These are phyloP conservation scores for Phalaenopsis aphrodite DNA, from an alignment of 106 monocot species.

Conservation along the genomic window DNA sequence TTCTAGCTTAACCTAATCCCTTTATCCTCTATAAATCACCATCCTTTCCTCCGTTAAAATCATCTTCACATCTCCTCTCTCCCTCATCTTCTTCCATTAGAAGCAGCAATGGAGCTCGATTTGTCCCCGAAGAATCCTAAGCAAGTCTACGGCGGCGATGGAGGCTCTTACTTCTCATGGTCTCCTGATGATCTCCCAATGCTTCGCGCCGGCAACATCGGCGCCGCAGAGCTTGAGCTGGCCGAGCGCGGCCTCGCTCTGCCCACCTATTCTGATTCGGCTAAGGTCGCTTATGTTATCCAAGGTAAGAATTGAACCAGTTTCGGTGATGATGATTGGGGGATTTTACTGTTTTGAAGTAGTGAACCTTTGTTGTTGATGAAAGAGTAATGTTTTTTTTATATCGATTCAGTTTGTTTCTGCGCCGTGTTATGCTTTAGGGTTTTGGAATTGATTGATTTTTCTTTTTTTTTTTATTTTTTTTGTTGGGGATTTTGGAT, in stretches of 20 bases:
- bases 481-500: too few species aligned
- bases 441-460: too few species aligned
- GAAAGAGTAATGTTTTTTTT: not conserved
- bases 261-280: conserved; percentile 75
- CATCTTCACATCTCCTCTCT: not conserved
- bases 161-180: conserved; percentile 63
- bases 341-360: too few species aligned
- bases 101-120: conserved; percentile 45
- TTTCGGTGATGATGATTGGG: too few species aligned
- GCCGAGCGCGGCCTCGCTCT: conserved; percentile 59
- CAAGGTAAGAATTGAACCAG: conserved; percentile 33
- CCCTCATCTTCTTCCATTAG: not conserved
- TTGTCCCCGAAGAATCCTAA: conserved; percentile 50
- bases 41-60: not conserved
- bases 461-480: too few species aligned
- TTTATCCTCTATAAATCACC: not conserved
- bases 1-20: not conserved
- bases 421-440: not conserved
- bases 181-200: conserved; percentile 56
- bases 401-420: not conserved
- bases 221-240: conserved; percentile 62
- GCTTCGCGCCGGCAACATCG: conserved; percentile 55
- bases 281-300: conserved; percentile 84
- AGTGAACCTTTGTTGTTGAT: too few species aligned
- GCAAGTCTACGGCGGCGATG: conserved; percentile 49